Evolutionary conservation across 805 yeast genomes (phyloP).

Genomic region (Candida oleophila): DNA sequence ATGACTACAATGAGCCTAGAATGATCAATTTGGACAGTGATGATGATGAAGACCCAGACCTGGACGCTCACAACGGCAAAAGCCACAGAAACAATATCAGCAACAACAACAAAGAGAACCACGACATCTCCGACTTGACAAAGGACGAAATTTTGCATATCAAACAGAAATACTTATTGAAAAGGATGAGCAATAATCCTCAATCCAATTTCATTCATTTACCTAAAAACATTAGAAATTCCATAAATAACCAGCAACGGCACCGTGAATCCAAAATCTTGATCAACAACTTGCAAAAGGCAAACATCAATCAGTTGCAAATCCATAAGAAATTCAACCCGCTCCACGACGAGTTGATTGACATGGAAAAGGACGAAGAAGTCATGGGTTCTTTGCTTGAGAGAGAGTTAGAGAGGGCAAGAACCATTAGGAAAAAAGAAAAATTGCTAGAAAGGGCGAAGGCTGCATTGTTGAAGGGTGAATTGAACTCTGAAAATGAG

Average conservation of each 20-base stretch:
- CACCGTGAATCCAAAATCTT: constrained; percentile 22
- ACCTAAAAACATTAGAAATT: constrained; percentile 13
- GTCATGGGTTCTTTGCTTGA: constrained; percentile 46
- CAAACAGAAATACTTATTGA: constrained; percentile 31
- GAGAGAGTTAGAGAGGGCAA: constrained; percentile 49
- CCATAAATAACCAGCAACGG: constrained; percentile 6
- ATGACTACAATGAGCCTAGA: constrained; percentile 3
- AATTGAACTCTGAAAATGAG: constrained; percentile 12
- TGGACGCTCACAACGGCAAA: constrained; percentile 18
- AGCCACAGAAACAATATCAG: constrained; percentile 1
- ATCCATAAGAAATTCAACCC: constrained; percentile 20
- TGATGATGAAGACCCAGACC: constrained; percentile 21
- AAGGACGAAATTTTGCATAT: constrained; percentile 32
- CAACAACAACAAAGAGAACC: constrained; percentile 9
- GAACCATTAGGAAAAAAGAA: constrained; percentile 44
- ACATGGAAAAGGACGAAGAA: constrained; percentile 43
- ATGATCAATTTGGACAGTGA: constrained; percentile 19
- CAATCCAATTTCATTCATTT: constrained; percentile 8
- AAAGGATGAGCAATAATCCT: constrained; percentile 11
- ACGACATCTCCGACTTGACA: constrained; percentile 27
- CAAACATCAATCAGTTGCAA: constrained; percentile 45
- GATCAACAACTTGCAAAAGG: constrained; percentile 36
- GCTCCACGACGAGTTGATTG: constrained; percentile 29
- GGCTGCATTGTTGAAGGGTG: constrained; percentile 23
- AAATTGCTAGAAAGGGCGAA: constrained; percentile 37